A percentile compares a stretch with the other conserved stretches of the same genome.
Evolutionary conservation across 2,329 filamentous ascomycete species (phyloP).

Genomic region (Ceratocystis variospora): DNA sequence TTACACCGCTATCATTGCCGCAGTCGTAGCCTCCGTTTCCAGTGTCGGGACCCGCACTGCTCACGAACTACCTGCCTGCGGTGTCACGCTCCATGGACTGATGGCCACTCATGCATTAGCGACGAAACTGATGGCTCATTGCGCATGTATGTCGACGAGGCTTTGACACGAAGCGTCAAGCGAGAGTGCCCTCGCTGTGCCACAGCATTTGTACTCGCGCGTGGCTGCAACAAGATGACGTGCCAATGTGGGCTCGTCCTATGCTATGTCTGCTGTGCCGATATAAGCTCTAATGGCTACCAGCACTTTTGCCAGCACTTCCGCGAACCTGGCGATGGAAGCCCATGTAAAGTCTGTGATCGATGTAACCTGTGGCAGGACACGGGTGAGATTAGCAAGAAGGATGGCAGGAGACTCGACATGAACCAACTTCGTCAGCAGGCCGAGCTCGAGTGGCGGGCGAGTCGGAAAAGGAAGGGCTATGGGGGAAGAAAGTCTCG

Average conservation of each 20-base stretch:
- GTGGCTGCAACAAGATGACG: conserved; percentile 92
- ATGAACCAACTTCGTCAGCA: neutral
- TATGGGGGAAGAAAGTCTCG: neutral
- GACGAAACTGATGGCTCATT: conserved; percentile 58
- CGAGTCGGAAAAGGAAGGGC: neutral
- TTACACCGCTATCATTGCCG: conserved; percentile 55
- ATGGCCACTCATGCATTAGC: conserved; percentile 84
- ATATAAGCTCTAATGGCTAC: conserved; percentile 64
- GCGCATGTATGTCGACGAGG: conserved; percentile 73
- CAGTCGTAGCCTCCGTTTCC: conserved; percentile 61
- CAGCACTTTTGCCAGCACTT: conserved; percentile 95
- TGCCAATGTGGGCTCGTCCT: conserved; percentile 94
- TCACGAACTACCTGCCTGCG: conserved; percentile 59
- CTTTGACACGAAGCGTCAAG: conserved; percentile 87
- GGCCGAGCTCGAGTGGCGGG: neutral
- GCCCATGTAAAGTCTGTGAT: conserved; percentile 61
- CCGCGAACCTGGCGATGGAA: conserved; percentile 53
- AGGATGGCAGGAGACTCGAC: conserved; percentile 21
- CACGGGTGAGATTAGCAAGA: conserved; percentile 57
- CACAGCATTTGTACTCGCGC: conserved; percentile 81
- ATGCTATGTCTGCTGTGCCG: conserved; percentile 90
- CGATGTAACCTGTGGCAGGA: conserved; percentile 67
- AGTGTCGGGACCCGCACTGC: conserved; percentile 59
- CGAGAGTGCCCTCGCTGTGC: conserved; percentile 86
- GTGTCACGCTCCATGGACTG: conserved; percentile 70